Evolutionary conservation across 2,329 filamentous ascomycete genomes (phyloP), one percentile per base, ranked within the genome.

Genomic region (Phyllosticta citrichinensis): DNA sequence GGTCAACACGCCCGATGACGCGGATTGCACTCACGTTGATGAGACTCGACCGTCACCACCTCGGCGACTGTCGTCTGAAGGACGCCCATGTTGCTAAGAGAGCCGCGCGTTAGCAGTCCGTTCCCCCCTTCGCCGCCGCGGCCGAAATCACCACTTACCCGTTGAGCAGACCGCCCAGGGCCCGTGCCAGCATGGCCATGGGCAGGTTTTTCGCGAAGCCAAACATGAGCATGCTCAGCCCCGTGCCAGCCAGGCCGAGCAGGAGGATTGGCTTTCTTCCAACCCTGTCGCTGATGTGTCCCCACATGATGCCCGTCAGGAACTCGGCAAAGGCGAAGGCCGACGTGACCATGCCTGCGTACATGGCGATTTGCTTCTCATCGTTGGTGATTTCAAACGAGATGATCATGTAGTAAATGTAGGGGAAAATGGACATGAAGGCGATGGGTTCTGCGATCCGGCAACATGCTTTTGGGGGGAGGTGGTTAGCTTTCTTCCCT

Each of bases 381-480:
- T 91, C 85, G 55, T 89, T 80, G 64, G 91, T 89, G 71, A 96
- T 87, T 69, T 89, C 81, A 76, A 97, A 97, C 64, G 91, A 91
- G 69, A 91, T 82, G 67, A 97, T 88, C 94, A 99, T 97, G 79
- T 89, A 93, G 79, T 96, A 97, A 68, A 96, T 91, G 75, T 97
- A 99, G 1, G 94, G 94, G 73, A 99, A 97, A 68, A 97, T 97
- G 59, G 92, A 97, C 91, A 97, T 97, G 81, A 99, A 97, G 5
- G 94, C 94, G 74, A 99, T 97, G 58, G 94, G 94, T 74, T 99
- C 94, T 80, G 91, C 97, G 79, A 99, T 93, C 71, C 94, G 87
- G 77, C 92, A 96, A 70, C 96, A 81, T 54, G 91, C 92, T 95
- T 65, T 24, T n/a, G n/a, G 10, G 19, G 6, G 19, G 30, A 11